Conservation (phyloP, 441 rosid genomes). For the Adansonia madagascariensis region DNA sequence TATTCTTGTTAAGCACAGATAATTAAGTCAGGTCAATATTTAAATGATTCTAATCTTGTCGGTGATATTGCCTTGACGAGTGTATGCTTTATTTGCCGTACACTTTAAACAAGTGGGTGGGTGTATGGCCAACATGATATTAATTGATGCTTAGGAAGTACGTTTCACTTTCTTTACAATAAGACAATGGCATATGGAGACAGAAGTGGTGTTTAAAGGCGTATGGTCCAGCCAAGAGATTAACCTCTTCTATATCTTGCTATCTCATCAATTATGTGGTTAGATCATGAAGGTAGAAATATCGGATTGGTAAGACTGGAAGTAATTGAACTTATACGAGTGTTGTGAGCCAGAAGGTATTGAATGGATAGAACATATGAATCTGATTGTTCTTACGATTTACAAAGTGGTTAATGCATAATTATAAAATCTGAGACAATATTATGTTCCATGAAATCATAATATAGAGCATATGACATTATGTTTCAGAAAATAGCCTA, state of each 20-base stretch:
- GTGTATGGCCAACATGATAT: not conserved
- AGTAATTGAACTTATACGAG: not conserved
- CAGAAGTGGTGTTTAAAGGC: not conserved
- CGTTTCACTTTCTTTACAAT: not conserved
- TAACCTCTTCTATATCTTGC: not conserved
- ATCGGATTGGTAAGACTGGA: not conserved
- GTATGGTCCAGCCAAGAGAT: not conserved
- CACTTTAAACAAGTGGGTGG: conserved; percentile 13
- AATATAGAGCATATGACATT: not conserved
- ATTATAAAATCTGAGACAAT: not conserved
- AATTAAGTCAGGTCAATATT: not conserved
- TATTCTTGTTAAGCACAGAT: conserved; percentile 11
- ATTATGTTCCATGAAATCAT: not conserved
- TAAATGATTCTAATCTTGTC: conserved; percentile 15
- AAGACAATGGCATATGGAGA: not conserved
- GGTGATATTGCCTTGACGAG: not conserved
- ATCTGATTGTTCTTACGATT: not conserved
- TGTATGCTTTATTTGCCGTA: not conserved
- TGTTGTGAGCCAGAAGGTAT: not conserved
- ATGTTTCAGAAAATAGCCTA: not conserved
- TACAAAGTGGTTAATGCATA: not conserved
- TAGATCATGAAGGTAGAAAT: not conserved
- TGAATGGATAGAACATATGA: not conserved
- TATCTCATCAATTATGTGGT: not conserved
- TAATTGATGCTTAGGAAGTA: conserved; percentile 8